These are phyloP conservation scores for Ascochyta clinopodiicola DNA, from an alignment of 2,329 filamentous ascomycete genomes.

Conservation along the genomic window DNA sequence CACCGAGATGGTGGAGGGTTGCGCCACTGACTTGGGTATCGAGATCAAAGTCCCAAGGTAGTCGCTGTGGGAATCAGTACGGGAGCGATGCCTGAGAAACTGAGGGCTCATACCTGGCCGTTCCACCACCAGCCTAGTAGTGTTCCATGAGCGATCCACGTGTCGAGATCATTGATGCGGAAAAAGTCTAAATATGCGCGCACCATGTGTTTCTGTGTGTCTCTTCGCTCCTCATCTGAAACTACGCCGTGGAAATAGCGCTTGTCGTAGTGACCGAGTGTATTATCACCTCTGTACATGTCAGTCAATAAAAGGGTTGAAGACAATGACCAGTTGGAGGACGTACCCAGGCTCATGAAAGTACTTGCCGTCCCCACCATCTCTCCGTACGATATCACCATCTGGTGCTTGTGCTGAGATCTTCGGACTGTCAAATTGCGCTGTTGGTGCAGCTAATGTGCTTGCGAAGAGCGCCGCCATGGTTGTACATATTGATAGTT, in stretches of 20 bases:
- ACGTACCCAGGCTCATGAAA: conserved; percentile 50
- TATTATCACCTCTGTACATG: conserved; percentile 52
- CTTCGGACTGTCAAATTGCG: background rate
- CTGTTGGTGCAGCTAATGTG: conserved; percentile 30
- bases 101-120: conserved; percentile 54
- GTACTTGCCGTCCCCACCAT: conserved; percentile 41
- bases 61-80: conserved; percentile 58
- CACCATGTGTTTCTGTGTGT: conserved; percentile 72
- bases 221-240: conserved; percentile 69
- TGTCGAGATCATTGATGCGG: conserved; percentile 70
- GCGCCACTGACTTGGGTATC: conserved; percentile 77
- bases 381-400: conserved; percentile 6
- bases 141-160: conserved; percentile 87
- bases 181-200: conserved; percentile 76
- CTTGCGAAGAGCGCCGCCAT: conserved; percentile 28
- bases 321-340: background rate
- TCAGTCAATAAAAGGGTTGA: conserved; percentile 17
- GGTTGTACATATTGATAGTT: conserved; percentile 31
- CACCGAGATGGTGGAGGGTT: conserved; percentile 70
- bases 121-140: conserved; percentile 93
- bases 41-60: conserved; percentile 86
- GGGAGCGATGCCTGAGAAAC: background rate
- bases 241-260: conserved; percentile 72
- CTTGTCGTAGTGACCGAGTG: conserved; percentile 74
- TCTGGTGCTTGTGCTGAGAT: background rate